Percentiles rank a stretch among this genome's conserved stretches.
phyloP scores from a whole-genome alignment of 306 rosid species.

The Gynostemma pentaphyllum region DNA sequence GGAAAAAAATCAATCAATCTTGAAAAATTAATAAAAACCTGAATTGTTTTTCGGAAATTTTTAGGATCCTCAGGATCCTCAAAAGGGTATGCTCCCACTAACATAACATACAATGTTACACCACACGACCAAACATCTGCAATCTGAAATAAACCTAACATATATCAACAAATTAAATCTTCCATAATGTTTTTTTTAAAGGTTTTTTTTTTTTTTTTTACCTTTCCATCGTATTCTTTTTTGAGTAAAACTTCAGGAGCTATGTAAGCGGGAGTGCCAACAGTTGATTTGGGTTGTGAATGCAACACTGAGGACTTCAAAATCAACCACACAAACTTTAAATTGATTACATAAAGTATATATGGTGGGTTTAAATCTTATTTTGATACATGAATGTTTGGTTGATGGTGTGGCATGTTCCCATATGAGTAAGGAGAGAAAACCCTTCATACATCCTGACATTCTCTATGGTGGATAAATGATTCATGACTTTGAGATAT shows the following conservation, averaged over 20 bases:
- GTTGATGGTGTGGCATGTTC: too few species aligned
- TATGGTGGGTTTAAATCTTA: too few species aligned
- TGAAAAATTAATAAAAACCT: constrained; percentile 15
- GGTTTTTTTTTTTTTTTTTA: constrained; percentile 7
- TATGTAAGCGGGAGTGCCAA: constrained; percentile 91
- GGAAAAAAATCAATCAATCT: too few species aligned
- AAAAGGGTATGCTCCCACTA: constrained; percentile 93
- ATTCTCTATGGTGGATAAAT: too few species aligned
- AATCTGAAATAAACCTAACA: constrained; percentile 29
- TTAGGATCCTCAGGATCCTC: constrained; percentile 90
- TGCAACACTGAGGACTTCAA: constrained; percentile 81
- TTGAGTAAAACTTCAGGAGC: constrained; percentile 91
- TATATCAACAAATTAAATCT: too few species aligned
- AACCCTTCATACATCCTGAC: too few species aligned
- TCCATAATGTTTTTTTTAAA: background rate
- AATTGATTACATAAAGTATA: too few species aligned
- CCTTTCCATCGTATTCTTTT: constrained; percentile 98
- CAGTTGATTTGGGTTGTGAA: constrained; percentile 94
- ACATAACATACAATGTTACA: constrained; percentile 89
- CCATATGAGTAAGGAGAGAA: too few species aligned
- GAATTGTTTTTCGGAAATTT: constrained; percentile 83
- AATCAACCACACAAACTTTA: too few species aligned
- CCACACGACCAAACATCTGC: constrained; percentile 99
- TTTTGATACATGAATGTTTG: too few species aligned
- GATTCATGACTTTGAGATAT: too few species aligned